Evolutionary conservation across 2,329 filamentous ascomycete genomes (phyloP).

Genomic region (Cordyceps farinosa): DNA sequence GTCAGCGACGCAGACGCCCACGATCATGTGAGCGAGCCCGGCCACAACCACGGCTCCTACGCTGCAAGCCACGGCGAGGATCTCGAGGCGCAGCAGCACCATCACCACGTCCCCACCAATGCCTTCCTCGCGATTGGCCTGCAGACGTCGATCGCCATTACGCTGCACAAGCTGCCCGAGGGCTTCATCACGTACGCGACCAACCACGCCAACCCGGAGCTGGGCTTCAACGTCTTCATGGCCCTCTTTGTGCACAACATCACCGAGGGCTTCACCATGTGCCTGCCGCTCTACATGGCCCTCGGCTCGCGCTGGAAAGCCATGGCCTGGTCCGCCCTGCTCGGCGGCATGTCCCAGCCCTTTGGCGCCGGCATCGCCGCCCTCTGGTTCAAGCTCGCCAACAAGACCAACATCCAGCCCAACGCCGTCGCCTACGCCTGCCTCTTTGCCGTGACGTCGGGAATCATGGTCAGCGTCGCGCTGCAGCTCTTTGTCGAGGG

Average conservation of each 20-base stretch:
- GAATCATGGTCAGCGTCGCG: constrained; percentile 93
- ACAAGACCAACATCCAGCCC: constrained; percentile 46
- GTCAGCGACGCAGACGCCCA: constrained; percentile 37
- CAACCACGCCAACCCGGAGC: constrained; percentile 86
- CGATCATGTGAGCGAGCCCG: constrained; percentile 28
- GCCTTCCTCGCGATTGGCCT: constrained; percentile 93
- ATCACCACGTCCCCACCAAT: constrained; percentile 93
- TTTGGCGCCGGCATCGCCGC: constrained; percentile 80
- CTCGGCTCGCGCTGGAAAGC: constrained; percentile 75
- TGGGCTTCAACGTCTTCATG: constrained; percentile 90
- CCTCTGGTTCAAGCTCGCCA: constrained; percentile 75
- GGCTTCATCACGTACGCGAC: constrained; percentile 90
- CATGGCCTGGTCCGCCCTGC: constrained; percentile 76
- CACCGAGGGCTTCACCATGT: constrained; percentile 92
- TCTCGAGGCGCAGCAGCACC: constrained; percentile 58
- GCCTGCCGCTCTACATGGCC: constrained; percentile 87
- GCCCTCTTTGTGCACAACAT: constrained; percentile 98
- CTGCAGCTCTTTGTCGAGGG: constrained; percentile 86
- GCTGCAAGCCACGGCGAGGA: constrained; percentile 37
- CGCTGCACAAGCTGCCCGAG: constrained; percentile 91
- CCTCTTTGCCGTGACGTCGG: constrained; percentile 85
- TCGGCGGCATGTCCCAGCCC: constrained; percentile 86
- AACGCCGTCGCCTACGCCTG: constrained; percentile 65
- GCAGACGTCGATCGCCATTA: constrained; percentile 92
- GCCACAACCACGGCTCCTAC: constrained; percentile 22